Conservation (phyloP, 192 early-diverging fungal genomes). For the Podila horticola region DNA sequence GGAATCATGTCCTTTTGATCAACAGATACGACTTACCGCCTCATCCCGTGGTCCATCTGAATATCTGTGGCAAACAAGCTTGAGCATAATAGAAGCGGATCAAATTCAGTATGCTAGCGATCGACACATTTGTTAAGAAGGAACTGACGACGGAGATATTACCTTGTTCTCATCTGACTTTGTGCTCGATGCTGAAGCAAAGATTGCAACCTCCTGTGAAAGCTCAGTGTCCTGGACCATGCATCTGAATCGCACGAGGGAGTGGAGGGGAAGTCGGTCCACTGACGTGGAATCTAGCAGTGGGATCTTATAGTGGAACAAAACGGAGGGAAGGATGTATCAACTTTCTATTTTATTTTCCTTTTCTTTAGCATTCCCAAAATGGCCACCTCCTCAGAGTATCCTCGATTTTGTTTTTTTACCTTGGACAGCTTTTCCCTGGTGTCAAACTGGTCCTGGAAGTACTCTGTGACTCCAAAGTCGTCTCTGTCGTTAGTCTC, state of each 20-base stretch:
- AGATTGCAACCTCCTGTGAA: slow-evolving; percentile 71
- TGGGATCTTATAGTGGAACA: slow-evolving; percentile 54
- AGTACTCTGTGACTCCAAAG: slow-evolving; percentile 48
- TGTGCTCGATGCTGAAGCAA: slow-evolving; percentile 33
- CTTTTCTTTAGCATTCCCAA: background rate
- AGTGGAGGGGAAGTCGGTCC: slow-evolving; percentile 33
- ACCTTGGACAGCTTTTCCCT: slow-evolving; percentile 44
- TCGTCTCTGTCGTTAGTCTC: slow-evolving; percentile 12
- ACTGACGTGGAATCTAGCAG: slow-evolving; percentile 51
- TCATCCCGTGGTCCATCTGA: slow-evolving; percentile 51
- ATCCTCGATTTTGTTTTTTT: background rate
- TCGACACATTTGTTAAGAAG: background rate
- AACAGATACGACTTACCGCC: slow-evolving; percentile 21
- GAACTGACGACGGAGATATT: background rate
- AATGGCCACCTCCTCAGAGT: background rate
- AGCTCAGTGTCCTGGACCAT: slow-evolving; percentile 87
- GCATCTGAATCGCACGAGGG: slow-evolving; percentile 77
- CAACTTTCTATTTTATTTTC: background rate
- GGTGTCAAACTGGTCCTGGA: slow-evolving; percentile 38
- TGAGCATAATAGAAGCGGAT: background rate
- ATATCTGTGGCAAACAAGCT: slow-evolving; percentile 53
- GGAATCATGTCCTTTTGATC: background rate
- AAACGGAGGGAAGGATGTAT: background rate
- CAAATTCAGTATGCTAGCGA: background rate
- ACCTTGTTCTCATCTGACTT: slow-evolving; percentile 52